A percentile compares a stretch with the other conserved stretches of the same genome.
These are phyloP conservation scores for Blastomyces parvus DNA, from an alignment of 2,329 filamentous ascomycete genomes.

Conservation along the genomic window DNA sequence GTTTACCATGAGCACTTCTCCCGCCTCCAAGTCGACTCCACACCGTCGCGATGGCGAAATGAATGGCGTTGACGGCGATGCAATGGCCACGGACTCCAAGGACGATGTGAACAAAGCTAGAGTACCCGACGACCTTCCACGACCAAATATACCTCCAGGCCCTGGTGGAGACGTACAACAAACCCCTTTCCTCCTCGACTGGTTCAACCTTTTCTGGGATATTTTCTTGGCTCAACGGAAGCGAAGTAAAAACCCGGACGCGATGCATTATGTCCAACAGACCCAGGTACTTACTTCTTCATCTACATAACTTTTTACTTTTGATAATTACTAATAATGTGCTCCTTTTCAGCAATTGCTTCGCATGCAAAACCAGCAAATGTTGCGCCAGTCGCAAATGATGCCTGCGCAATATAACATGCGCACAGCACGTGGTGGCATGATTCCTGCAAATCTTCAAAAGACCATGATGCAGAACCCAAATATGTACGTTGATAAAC, in stretches of 20 bases:
- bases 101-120: constrained; percentile 62
- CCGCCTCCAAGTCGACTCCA: constrained; percentile 53
- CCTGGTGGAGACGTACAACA: constrained; percentile 48
- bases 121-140: constrained; percentile 69
- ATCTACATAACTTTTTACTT: background rate
- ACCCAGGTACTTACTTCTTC: constrained; percentile 69
- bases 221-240: constrained; percentile 76
- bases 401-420: constrained; percentile 50
- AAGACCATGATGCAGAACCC: constrained; percentile 66
- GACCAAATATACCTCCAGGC: constrained; percentile 47
- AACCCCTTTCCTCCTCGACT: constrained; percentile 82
- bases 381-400: constrained; percentile 64
- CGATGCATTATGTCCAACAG: constrained; percentile 68
- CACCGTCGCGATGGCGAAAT: constrained; percentile 59
- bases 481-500: constrained; percentile 30
- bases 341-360: constrained; percentile 45
- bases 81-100: constrained; percentile 76
- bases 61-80: constrained; percentile 62
- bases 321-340: background rate
- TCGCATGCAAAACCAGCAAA: constrained; percentile 66
- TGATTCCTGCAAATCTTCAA: constrained; percentile 44
- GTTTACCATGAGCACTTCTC: constrained; percentile 47
- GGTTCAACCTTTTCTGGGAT: constrained; percentile 97
- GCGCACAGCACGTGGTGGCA: constrained; percentile 45
- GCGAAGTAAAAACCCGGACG: constrained; percentile 53